These are phyloP conservation scores for Trametes maxima DNA, from an alignment of 768 basidiomycete species.

Conservation along the genomic window DNA sequence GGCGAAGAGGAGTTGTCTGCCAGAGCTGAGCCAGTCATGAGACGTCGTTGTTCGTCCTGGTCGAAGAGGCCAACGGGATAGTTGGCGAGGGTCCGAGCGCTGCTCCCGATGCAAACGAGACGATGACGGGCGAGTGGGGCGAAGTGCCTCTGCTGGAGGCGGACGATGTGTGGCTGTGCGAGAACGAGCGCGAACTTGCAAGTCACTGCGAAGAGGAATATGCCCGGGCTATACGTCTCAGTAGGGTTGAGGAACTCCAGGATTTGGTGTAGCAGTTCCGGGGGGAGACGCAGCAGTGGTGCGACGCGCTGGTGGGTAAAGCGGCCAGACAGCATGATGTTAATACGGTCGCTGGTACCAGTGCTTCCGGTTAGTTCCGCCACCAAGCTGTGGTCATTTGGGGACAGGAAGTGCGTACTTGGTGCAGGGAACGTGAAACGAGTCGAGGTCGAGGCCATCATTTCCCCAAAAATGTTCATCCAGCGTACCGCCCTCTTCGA, in stretches of 20 bases:
- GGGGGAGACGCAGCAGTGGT: slow-evolving; percentile 13
- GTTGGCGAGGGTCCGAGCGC: not conserved
- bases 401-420: not conserved
- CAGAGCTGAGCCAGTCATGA: not conserved
- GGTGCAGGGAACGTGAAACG: slow-evolving; percentile 2
- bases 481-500: not conserved
- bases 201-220: slow-evolving; percentile 14
- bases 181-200: slow-evolving; percentile 10
- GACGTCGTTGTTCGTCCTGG: not conserved
- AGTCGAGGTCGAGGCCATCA: not conserved
- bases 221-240: not conserved
- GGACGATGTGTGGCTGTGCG: slow-evolving; percentile 9
- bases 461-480: not conserved
- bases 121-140: slow-evolving; percentile 12
- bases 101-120: slow-evolving; percentile 10
- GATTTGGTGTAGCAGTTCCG: slow-evolving; percentile 17
- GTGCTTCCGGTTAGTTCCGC: not conserved
- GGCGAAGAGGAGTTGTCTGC: not conserved
- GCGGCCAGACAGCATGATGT: not conserved
- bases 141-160: slow-evolving; percentile 3
- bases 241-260: not conserved
- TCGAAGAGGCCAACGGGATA: not conserved
- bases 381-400: not conserved
- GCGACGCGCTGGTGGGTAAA: slow-evolving; percentile 2
- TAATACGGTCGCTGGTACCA: not conserved